Conservation (phyloP, 768 basidiomycete species). For the Russula earlei region DNA sequence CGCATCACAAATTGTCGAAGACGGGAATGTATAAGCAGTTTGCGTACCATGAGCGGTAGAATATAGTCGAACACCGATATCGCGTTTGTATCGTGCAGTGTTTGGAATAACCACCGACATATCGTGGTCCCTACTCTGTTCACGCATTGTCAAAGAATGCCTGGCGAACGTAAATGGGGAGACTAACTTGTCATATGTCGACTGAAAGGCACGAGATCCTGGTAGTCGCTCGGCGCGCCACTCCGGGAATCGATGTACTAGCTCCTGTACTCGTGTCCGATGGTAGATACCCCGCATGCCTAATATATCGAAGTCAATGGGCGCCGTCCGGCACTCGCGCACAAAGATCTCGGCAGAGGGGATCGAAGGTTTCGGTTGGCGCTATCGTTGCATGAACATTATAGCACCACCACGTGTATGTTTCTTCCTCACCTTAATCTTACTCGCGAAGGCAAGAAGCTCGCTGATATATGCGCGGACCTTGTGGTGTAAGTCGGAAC, state of each 20-base stretch:
- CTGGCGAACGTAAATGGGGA: neutral
- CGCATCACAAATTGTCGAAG: conserved; percentile 4
- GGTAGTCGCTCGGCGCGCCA: conserved; percentile 67
- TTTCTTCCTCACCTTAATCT: conserved; percentile 46
- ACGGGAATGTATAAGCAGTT: neutral
- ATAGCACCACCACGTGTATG: neutral
- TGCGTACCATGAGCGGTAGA: conserved; percentile 64
- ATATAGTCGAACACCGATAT: conserved; percentile 73
- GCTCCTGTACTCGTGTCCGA: conserved; percentile 43
- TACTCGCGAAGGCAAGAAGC: conserved; percentile 59
- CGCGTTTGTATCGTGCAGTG: conserved; percentile 69
- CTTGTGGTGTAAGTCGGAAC: conserved; percentile 27
- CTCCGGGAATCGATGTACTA: conserved; percentile 52
- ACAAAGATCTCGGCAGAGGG: conserved; percentile 56
- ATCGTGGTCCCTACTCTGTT: conserved; percentile 52
- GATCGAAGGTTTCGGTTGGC: conserved; percentile 53
- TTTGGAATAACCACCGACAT: conserved; percentile 71
- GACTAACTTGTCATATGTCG: conserved; percentile 68
- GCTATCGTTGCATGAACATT: conserved; percentile 31
- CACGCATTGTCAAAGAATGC: neutral
- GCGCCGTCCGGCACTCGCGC: conserved; percentile 49
- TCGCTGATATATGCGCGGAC: conserved; percentile 72
- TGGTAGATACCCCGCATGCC: conserved; percentile 60
- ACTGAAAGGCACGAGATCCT: conserved; percentile 73
- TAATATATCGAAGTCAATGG: conserved; percentile 63